Evolutionary conservation across 352 stramenopile genomes (phyloP), one percentile per base, ranked within the genome.

Genomic region (Phytophthora crassamura): DNA sequence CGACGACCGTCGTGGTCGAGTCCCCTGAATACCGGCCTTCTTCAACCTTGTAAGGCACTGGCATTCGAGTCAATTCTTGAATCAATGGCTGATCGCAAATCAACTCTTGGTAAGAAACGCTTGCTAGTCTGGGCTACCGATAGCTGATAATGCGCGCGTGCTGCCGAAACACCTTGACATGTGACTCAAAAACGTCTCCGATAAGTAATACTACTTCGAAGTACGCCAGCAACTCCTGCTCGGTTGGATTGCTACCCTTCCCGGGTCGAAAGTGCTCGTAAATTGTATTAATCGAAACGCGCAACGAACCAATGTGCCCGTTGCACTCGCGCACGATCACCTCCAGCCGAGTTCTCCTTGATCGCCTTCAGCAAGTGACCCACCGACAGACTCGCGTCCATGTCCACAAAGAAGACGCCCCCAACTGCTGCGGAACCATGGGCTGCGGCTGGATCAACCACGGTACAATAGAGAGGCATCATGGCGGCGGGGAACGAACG

Each of bases 301-400:
- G 59, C 36, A 68, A 68, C 16, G 43, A 45, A 57, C 52, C 35
- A 38, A 64, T 59, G 47, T 54, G 41, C 2, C 60, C 60, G 48
- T 63, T 69, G 60, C 60, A 69, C 52, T 58, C 38, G 4, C 60
- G 60, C 38, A 69, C 38, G 7, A 64, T 47, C 38, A 69, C 36
- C 22, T 64, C 43, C 18, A 25, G 22, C 22, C 22, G 22, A 25
- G 22, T 25, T 25, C 22, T 25, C 22, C 22, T 25, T 25, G 22
- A 25, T 25, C 22, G 22, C 22, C 22, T 25, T 25, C 22, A 25
- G 2, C 22, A 25, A 25, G 22, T 25, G 22, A n/a, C n/a, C n/a
- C n/a, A n/a, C n/a, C n/a, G 22, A 25, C 22, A 25, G 22, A 25
- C 22, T 25, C 3, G 22, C 22, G 2, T 25, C 22, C 22, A 25